Evolutionary conservation across 441 rosid genomes (phyloP), one percentile per base, ranked within the genome.

Genomic region (Gossypium gossypioides): DNA sequence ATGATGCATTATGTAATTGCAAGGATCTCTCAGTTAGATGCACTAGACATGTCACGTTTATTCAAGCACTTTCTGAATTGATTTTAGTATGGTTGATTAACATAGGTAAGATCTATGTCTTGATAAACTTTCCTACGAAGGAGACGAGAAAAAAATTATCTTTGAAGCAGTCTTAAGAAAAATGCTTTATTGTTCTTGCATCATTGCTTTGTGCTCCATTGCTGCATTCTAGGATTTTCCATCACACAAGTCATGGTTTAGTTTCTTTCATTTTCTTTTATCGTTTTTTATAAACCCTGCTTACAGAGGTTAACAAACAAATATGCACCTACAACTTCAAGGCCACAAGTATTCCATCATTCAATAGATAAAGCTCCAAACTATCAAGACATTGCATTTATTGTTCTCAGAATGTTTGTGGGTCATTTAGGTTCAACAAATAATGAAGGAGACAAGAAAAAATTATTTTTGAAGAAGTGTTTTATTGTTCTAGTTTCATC

Each of bases 1-100:
- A 69, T 55, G 27, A 71, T 77, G 68, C 56, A 72, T 71, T 69
- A n/a, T 73, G 65, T 71, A 69, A 48, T 51, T 70, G 29, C 32
- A 10, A 32, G 77, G 60, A 71, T 51, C 55, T 50, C 16, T 50
- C 25, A 18, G 6, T 60, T 57, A 21, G 71, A 72, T 58, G 40
- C 63, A 25, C 15, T 68, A 68, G 27, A 74, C 69, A 65, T 74
- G 34, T 25, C 21, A 16, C 4, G 22, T 21, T 8, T 18, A 25
- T 50, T 25, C 44, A 27, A 50, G 68, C 58, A 25, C 16, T 51
- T 50, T 67, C 57, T 7, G 24, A 46, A 27, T 50, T 40, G 71
- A 68, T 48, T 66, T 48, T 25, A 25, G 50, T 15, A n/a, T 67
- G 15, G 10, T 50, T 27, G 59, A 27, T 68, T 50, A 27, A 68